phyloP scores from a whole-genome alignment of 495 filamentous ascomycete species.

The Aspergillus funiculosus region DNA sequence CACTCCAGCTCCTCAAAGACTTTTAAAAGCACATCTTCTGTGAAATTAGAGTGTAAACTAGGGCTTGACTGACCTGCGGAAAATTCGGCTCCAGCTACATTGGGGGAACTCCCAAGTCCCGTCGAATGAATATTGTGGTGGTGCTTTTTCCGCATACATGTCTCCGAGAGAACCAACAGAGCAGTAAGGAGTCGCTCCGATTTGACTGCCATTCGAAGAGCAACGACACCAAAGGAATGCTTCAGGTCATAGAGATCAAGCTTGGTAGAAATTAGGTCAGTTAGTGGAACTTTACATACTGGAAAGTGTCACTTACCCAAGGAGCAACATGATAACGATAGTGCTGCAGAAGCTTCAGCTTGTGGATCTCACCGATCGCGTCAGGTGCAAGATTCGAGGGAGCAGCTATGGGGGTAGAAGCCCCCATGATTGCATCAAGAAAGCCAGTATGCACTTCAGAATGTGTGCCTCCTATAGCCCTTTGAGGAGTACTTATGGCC shows the following conservation, averaged over 20 bases:
- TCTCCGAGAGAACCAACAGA: constrained; percentile 25
- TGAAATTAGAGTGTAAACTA: constrained; percentile 3
- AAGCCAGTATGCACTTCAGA: too few species aligned
- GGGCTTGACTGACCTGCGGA: background rate
- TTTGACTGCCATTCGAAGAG: constrained; percentile 24
- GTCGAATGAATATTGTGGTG: too few species aligned
- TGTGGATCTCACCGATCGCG: too few species aligned
- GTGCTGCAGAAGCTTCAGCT: constrained; percentile 27
- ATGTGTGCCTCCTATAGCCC: too few species aligned
- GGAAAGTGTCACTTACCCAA: constrained; percentile 24
- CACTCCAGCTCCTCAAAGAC: constrained; percentile 12
- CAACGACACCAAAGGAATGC: constrained; percentile 29
- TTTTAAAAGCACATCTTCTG: constrained; percentile 11
- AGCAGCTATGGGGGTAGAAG: too few species aligned
- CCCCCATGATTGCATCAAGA: too few species aligned
- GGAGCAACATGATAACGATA: constrained; percentile 34
- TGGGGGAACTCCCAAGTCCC: too few species aligned
- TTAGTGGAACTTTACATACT: background rate
- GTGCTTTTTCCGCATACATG: constrained; percentile 10
- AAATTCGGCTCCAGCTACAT: background rate
- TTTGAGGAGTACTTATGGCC: too few species aligned
- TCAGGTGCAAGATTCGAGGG: too few species aligned
- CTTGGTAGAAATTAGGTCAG: constrained; percentile 8
- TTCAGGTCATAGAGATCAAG: constrained; percentile 33
- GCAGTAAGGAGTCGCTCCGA: constrained; percentile 19